phyloP scores from a whole-genome alignment of 2,329 filamentous ascomycete species.

The Exserohilum rostratum region DNA sequence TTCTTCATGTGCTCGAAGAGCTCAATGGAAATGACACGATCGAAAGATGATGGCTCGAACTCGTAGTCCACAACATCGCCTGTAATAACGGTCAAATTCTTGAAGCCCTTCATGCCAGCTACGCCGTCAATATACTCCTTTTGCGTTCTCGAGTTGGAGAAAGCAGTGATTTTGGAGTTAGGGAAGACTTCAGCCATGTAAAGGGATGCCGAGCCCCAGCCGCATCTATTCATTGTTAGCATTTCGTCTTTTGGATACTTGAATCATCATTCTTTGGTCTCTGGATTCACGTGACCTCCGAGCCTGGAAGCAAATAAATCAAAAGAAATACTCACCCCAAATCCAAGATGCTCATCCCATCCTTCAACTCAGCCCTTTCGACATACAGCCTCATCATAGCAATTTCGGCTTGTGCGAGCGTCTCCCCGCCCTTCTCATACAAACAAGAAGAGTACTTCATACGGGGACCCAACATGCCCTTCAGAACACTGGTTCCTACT shows the following conservation, averaged over 20 bases:
- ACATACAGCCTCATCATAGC: slow-evolving; percentile 70
- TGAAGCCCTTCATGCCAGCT: slow-evolving; percentile 62
- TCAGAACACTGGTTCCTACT: slow-evolving; percentile 69
- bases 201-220: slow-evolving; percentile 70
- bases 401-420: slow-evolving; percentile 69
- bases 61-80: slow-evolving; percentile 71
- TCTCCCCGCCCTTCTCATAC: slow-evolving; percentile 63
- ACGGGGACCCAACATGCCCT: slow-evolving; percentile 66
- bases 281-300: neutral
- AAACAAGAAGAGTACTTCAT: slow-evolving; percentile 77
- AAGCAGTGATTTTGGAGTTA: slow-evolving; percentile 66
- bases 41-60: slow-evolving; percentile 64
- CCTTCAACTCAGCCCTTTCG: slow-evolving; percentile 62
- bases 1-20: slow-evolving; percentile 81
- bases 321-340: slow-evolving; percentile 57
- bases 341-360: slow-evolving; percentile 68
- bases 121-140: slow-evolving; percentile 69
- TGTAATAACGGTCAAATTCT: slow-evolving; percentile 68
- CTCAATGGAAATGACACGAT: slow-evolving; percentile 72
- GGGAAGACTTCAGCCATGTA: slow-evolving; percentile 71
- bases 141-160: slow-evolving; percentile 73
- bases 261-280: neutral
- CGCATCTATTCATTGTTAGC: slow-evolving; percentile 57
- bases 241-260: neutral
- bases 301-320: neutral